Percentiles rank a stretch among this genome's conserved stretches.
These are phyloP conservation scores for Thelonectria rubi DNA, from an alignment of 2,329 filamentous ascomycete species.

Conservation along the genomic window DNA sequence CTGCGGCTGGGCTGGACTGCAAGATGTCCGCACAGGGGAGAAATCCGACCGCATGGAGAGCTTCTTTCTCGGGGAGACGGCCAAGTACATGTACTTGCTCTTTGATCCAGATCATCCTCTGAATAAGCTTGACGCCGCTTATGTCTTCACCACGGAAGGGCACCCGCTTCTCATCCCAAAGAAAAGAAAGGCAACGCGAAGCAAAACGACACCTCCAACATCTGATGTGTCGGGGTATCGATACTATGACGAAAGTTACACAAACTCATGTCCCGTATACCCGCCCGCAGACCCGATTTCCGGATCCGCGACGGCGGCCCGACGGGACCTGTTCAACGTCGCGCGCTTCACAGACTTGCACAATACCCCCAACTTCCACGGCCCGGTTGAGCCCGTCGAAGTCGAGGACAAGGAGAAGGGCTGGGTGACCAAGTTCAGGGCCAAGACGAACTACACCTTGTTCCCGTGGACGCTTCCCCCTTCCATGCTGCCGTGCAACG, in stretches of 20 bases:
- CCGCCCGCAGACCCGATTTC: slow-evolving; percentile 70
- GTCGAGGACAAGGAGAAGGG: slow-evolving; percentile 57
- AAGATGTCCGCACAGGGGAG: slow-evolving; percentile 83
- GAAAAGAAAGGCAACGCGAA: slow-evolving; percentile 33
- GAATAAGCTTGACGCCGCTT: slow-evolving; percentile 85
- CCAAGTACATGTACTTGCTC: slow-evolving; percentile 93
- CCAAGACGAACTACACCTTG: slow-evolving; percentile 80
- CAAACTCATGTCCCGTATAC: slow-evolving; percentile 73
- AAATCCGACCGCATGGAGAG: slow-evolving; percentile 97
- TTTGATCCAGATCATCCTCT: slow-evolving; percentile 88
- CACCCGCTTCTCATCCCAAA: slow-evolving; percentile 87
- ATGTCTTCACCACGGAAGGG: slow-evolving; percentile 95
- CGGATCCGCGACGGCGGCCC: slow-evolving; percentile 80
- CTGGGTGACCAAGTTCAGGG: slow-evolving; percentile 53
- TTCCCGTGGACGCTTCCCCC: slow-evolving; percentile 93
- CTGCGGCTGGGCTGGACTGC: slow-evolving; percentile 93
- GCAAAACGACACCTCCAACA: slow-evolving; percentile 18
- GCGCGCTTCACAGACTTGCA: slow-evolving; percentile 86
- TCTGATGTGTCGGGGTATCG: slow-evolving; percentile 40
- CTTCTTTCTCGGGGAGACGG: slow-evolving; percentile 96
- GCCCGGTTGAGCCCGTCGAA: slow-evolving; percentile 49
- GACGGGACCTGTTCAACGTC: slow-evolving; percentile 86
- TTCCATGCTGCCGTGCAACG: slow-evolving; percentile 77
- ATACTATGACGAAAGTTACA: slow-evolving; percentile 57
- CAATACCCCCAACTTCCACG: slow-evolving; percentile 73